Conservation (phyloP, 2,329 filamentous ascomycete species). For the Venturia oleaginea region DNA sequence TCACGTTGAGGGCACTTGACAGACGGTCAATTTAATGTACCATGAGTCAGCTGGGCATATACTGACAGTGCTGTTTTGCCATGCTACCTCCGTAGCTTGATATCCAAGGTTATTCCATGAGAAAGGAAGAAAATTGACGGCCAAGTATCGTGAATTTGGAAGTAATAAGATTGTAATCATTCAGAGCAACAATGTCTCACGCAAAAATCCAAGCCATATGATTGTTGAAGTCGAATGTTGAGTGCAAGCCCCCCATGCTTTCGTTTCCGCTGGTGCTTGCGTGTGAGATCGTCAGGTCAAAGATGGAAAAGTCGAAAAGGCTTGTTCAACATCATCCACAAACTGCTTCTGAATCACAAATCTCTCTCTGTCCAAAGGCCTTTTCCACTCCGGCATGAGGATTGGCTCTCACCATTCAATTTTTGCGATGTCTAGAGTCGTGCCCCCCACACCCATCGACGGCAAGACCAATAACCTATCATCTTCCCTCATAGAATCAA, state of each 20-base stretch:
- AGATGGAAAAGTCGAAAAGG: not conserved
- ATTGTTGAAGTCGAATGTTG: not conserved
- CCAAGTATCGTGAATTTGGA: too few species aligned
- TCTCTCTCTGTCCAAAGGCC: not conserved
- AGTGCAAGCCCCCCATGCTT: not conserved
- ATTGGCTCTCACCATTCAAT: not conserved
- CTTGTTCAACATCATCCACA: not conserved
- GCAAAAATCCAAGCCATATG: not conserved
- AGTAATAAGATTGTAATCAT: too few species aligned
- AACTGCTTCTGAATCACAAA: not conserved
- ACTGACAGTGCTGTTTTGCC: too few species aligned
- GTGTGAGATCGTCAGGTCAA: not conserved
- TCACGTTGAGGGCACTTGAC: not conserved
- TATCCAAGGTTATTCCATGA: too few species aligned
- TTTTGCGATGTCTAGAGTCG: constrained; percentile 37
- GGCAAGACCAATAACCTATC: constrained; percentile 45
- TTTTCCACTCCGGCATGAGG: not conserved
- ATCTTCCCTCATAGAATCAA: constrained; percentile 73
- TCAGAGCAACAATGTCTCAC: too few species aligned
- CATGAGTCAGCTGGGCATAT: too few species aligned
- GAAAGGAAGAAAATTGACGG: too few species aligned
- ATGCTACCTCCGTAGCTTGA: too few species aligned
- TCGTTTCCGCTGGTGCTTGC: not conserved
- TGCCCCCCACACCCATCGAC: constrained; percentile 40
- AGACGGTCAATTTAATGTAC: too few species aligned